Evolutionary conservation across 768 basidiomycete species (phyloP), one percentile per base, ranked within the genome.

Genomic region (Leccinum imitatum): DNA sequence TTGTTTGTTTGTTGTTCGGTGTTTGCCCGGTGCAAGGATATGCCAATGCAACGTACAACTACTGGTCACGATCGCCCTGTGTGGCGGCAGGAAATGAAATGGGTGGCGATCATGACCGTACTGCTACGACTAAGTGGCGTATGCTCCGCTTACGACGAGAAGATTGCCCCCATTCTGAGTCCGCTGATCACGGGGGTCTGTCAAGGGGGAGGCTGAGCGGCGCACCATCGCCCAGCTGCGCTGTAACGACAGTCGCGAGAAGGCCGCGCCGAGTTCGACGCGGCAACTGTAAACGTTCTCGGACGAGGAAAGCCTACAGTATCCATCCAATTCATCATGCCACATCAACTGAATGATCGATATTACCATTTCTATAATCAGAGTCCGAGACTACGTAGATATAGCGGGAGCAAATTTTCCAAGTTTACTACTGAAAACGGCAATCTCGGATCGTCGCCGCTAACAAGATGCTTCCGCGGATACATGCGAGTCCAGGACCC

Each of bases 381-480:
- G 59, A 57, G 52, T 47, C 57, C 57, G 57, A 15, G 44, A 46
- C 44, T 19, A 46, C 35, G 19, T 53, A 53, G 52, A 53, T 53
- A 53, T 33, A 53, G 52, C 52, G 52, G 52, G 21, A 21, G 52
- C 33, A 53, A 53, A 53, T 37, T 31, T 53, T 37, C 19, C 52
- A 33, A 37, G 52, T 58, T 63, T 57, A 50, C 39, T 64, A 52
- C 68, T 55, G 56, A 53, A 67, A 70, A 66, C 68, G 68, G 70
- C 58, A 68, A 70, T 67, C 67, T 67, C 57, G 66, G 71, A 73
- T 74, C 71, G 67, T 68, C 69, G 31, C 69, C 51, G 61, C 48
- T 13, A 25, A 15, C 44, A 46, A 46, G 11, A 61, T 64, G 66
- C 65, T 71, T 67, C 67, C 66, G 65, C 62, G 66, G 67, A 57